Conservation (phyloP, 1,139 yeast genomes). For the Taiozyma sp. region DNA sequence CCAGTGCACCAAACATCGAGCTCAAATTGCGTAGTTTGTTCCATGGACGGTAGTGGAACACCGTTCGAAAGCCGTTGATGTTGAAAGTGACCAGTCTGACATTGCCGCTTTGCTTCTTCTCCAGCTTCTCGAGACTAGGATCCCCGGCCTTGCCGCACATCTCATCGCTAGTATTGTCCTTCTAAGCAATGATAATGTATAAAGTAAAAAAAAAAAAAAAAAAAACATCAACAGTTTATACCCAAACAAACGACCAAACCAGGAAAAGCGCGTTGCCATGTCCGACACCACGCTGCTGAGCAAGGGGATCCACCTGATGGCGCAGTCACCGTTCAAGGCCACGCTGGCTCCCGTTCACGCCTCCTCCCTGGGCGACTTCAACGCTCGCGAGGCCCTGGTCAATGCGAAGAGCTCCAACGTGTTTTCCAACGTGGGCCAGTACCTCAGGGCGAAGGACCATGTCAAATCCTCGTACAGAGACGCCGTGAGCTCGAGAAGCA, state of each 20-base stretch:
- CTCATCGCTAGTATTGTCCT: not conserved
- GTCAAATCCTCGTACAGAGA: constrained; percentile 3
- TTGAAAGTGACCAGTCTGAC: constrained; percentile 65
- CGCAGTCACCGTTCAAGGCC: not conserved
- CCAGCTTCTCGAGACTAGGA: constrained; percentile 11
- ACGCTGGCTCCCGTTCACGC: not conserved
- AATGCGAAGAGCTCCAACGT: constrained; percentile 3
- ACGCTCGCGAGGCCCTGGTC: constrained; percentile 6
- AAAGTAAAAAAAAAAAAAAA: not conserved
- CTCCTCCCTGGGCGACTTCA: not conserved
- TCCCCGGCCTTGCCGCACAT: not conserved
- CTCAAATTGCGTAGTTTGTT: constrained; percentile 44
- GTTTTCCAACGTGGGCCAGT: constrained; percentile 5
- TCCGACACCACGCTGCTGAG: not conserved
- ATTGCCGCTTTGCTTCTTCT: constrained; percentile 4
- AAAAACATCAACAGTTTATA: not conserved
- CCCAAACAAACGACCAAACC: not conserved
- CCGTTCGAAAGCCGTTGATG: constrained; percentile 77
- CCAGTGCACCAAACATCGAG: constrained; percentile 45
- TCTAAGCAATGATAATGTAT: not conserved
- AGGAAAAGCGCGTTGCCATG: not conserved
- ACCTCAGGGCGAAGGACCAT: constrained; percentile 3
- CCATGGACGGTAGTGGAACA: constrained; percentile 85
- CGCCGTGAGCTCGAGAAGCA: constrained; percentile 3
- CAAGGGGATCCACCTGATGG: not conserved